Evolutionary conservation across 768 basidiomycete genomes (phyloP), one percentile per base, ranked within the genome.

Genomic region (Boletus rufocinnamomeus): DNA sequence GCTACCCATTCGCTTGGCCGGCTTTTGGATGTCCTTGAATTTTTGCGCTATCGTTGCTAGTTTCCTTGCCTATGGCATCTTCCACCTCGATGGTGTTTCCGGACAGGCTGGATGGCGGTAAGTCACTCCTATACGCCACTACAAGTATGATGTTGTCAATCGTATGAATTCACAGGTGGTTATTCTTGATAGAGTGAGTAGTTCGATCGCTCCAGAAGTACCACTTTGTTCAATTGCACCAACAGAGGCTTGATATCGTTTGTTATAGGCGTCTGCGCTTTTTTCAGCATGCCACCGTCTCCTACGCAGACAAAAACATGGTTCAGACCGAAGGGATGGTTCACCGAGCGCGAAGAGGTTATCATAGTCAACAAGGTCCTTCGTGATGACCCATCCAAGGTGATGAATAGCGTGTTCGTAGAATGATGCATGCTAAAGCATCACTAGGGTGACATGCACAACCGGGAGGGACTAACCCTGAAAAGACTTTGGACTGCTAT

Each of bases 1-100:
- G 65, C 75, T 87, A 21, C 64, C 66, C 10, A 51, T 67, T 4
- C 80, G 88, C n/a, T 75, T 89, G 11, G 86, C 85, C 1, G 83
- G 79, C 63, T 88, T 89, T 76, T 90, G 86, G 86, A 76, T 82
- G 30, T 83, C 84, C 5, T 81, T 82, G 67, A 84, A 87, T 53
- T 54, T 80, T 2, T 76, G 82, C 4, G 70, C 80, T 46, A 83
- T 89, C 50, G 60, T 84, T 21, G 78, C 81, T 50, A 82, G 83
- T 3, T 89, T 91, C 69, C 66, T 89, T 10, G 88, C 85, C 0
- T 84, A 83, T 0, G 87, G 86, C 6, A 82, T 88, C 19, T 72
- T 88, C 14, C 62, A 51, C 23, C 59, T 65, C 6, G n/a, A 53
- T 13, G 59, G 50, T 41, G 32, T 65, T 32, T 13, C 19, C 1